Evolutionary conservation across 2,329 filamentous ascomycete species (phyloP), one percentile per base, ranked within the genome.

Genomic region (Trichoderma lentiforme): DNA sequence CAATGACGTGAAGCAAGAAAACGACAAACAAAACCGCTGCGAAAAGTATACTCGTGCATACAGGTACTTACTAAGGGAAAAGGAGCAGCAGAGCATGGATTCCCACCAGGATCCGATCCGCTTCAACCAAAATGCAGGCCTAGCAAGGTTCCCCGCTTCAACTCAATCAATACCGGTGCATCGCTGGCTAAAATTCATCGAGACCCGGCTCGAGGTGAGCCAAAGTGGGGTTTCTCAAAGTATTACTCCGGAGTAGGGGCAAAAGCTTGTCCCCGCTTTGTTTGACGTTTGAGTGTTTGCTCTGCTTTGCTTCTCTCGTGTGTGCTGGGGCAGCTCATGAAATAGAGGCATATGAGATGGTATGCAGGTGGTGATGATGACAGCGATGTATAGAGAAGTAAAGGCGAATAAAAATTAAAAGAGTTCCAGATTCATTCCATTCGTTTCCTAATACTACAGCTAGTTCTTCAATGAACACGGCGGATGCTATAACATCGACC

Each of bases 361-460:
- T 24, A 21, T 5, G 2, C 1, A 58, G 4, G 26, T 9, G 8
- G 12, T 30, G 26, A n/a, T 14, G 1, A n/a, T 30, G 14, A n/a
- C n/a, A 21, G 12, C 6, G 4, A 14, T 7, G 6, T 2, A 18
- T 1, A 18, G 34, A 8, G 21, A 47, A 39, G 2, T 21, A 21
- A 15, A 58, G 8, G 1, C 4, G 24, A 6, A 24, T 28, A 39
- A 53, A 51, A 32, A 21, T 51, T 53, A 24, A 67, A 34, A 8
- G 11, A 26, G 39, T 24, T 39, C 11, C 53, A 66, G 36, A 56
- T 71, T 47, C 53, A 71, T 69, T 72, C 53, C 64, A 70, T 72
- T 72, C 65, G 58, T 72, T 63, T 71, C 58, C 60, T 71, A 62
- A 58, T 72, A 70, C 67, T 70, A 72, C 47, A 72, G 66, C 61